Evolutionary conservation across 805 yeast genomes (phyloP).

Genomic region (Teunomyces cretensis): DNA sequence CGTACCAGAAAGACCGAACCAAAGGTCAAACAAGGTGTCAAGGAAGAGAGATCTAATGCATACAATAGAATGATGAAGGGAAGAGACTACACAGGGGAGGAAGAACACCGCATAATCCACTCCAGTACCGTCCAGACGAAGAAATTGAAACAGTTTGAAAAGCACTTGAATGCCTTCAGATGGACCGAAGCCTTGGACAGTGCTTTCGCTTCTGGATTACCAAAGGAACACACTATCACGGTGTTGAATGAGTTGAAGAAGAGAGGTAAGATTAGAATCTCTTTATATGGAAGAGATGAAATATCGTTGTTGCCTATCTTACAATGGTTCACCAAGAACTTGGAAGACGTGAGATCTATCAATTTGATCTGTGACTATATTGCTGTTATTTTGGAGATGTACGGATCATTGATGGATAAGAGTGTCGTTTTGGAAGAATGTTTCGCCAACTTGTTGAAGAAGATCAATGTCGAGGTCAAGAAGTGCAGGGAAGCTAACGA

Average conservation of each 20-base stretch:
- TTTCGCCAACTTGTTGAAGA: constrained; percentile 56
- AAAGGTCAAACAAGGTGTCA: constrained; percentile 50
- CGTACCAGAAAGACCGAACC: constrained; percentile 80
- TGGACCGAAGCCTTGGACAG: constrained; percentile 93
- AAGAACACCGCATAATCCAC: constrained; percentile 68
- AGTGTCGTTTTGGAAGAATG: constrained; percentile 78
- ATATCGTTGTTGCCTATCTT: constrained; percentile 79
- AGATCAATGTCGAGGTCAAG: constrained; percentile 65
- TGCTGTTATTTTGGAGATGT: constrained; percentile 69
- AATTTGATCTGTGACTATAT: constrained; percentile 66
- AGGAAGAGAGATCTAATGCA: constrained; percentile 54
- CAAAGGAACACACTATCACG: constrained; percentile 77
- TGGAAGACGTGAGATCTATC: constrained; percentile 77
- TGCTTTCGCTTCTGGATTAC: constrained; percentile 76
- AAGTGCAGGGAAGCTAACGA: constrained; percentile 85
- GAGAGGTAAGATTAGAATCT: constrained; percentile 84
- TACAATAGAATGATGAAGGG: constrained; percentile 87
- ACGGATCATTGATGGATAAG: constrained; percentile 68
- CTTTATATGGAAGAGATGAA: constrained; percentile 82
- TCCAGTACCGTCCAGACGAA: constrained; percentile 56
- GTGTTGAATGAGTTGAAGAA: constrained; percentile 83
- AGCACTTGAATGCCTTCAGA: constrained; percentile 78
- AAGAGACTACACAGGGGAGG: constrained; percentile 85
- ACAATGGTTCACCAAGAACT: constrained; percentile 74
- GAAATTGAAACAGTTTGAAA: constrained; percentile 79